A percentile compares a stretch with the other conserved stretches of the same genome.
Evolutionary conservation across 2,329 filamentous ascomycete genomes (phyloP).

Genomic region (Verticillium nonalfalfae): DNA sequence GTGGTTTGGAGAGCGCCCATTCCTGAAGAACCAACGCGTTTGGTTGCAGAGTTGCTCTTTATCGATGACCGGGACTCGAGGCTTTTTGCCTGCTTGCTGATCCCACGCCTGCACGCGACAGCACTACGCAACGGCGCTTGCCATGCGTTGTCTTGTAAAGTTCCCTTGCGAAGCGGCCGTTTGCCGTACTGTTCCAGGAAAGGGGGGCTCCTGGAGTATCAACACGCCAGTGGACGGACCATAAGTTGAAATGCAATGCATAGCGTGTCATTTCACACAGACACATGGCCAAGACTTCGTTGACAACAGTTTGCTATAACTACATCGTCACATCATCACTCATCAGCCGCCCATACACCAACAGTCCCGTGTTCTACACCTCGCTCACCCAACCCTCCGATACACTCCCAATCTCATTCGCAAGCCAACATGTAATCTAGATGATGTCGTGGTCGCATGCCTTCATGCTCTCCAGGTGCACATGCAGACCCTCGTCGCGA

Average conservation of each 20-base stretch:
- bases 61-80: no score
- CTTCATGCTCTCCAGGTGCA: conserved; percentile 1
- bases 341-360: neutral
- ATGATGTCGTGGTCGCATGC: conserved; percentile 2
- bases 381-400: neutral
- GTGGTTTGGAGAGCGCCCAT: no score
- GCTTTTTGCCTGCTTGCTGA: no score
- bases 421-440: neutral
- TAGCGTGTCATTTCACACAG: neutral
- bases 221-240: no score
- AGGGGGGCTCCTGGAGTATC: no score
- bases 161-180: no score
- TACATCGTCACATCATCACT: neutral
- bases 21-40: neutral
- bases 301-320: neutral
- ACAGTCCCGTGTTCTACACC: neutral
- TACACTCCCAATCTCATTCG: neutral
- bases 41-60: no score
- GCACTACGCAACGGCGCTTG: no score
- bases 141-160: no score
- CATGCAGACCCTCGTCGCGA: neutral
- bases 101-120: no score
- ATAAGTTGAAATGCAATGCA: no score
- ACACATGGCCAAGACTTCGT: neutral
- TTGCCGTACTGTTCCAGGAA: no score